A percentile compares a stretch with the other conserved stretches of the same genome.
phyloP scores from a whole-genome alignment of 2,329 filamentous ascomycete genomes.

The Colletotrichum coccodes region DNA sequence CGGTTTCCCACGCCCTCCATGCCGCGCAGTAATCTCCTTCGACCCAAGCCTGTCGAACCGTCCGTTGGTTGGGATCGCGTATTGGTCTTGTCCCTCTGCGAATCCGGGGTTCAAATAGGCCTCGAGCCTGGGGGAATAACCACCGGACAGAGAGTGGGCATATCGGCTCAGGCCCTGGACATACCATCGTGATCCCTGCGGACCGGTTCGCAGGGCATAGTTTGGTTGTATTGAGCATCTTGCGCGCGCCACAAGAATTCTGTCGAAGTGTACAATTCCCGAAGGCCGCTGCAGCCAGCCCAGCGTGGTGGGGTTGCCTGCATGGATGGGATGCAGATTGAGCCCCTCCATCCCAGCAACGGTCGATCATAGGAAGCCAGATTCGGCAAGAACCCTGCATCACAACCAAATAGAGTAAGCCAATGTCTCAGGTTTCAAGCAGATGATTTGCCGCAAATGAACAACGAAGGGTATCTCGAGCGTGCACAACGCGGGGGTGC shows the following conservation, averaged over 20 bases:
- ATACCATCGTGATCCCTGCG: not conserved
- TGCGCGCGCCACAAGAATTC: not conserved
- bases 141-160: not conserved
- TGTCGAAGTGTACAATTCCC: not conserved
- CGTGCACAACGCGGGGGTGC: not conserved
- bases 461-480: not conserved
- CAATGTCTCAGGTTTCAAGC: conserved; percentile 26
- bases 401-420: conserved; percentile 30
- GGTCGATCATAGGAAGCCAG: conserved; percentile 63
- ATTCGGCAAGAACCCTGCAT: conserved; percentile 68
- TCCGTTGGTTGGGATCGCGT: not conserved
- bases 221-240: not conserved
- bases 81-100: not conserved
- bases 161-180: not conserved
- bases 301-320: not conserved
- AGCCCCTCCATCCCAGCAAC: conserved; percentile 1
- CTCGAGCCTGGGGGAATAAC: not conserved
- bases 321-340: not conserved
- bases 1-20: not conserved
- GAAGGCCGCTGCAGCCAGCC: not conserved
- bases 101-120: not conserved
- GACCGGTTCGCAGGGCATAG: not conserved
- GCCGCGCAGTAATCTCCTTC: not conserved
- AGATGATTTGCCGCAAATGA: not conserved
- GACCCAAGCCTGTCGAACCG: not conserved